A percentile compares a stretch with the other conserved stretches of the same genome.
Conservation (phyloP, 257 asterid genomes). For the Solanum virginianum region DNA sequence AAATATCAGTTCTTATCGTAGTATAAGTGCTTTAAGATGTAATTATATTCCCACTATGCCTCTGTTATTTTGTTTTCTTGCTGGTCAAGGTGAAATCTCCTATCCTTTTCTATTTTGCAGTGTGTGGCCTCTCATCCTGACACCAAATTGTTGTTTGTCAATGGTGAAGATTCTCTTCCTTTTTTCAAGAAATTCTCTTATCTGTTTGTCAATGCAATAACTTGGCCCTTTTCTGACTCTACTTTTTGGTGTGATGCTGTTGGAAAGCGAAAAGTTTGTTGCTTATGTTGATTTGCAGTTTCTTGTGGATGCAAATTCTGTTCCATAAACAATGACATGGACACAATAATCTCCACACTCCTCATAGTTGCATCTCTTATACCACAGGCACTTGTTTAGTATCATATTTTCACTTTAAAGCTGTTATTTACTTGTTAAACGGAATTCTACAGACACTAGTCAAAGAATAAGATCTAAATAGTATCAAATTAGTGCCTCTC, state of each 20-base stretch:
- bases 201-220: background rate
- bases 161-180: constrained; percentile 8
- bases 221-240: background rate
- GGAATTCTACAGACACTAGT: background rate
- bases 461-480: background rate
- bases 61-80: background rate
- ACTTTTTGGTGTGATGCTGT: background rate
- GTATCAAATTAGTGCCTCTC: background rate
- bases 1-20: background rate
- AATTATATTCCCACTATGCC: background rate
- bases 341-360: background rate
- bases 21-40: background rate
- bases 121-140: constrained; percentile 22
- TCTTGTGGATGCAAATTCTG: background rate
- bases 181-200: background rate
- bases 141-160: constrained; percentile 12
- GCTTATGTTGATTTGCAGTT: background rate
- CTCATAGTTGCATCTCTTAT: background rate
- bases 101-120: constrained; percentile 15
- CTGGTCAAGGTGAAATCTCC: background rate
- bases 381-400: background rate
- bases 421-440: background rate
- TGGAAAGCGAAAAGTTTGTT: background rate
- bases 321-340: background rate
- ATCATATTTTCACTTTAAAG: background rate